A percentile compares a stretch with the other conserved stretches of the same genome.
phyloP scores from a whole-genome alignment of 495 filamentous ascomycete genomes.

The Aspergillus asperescens region DNA sequence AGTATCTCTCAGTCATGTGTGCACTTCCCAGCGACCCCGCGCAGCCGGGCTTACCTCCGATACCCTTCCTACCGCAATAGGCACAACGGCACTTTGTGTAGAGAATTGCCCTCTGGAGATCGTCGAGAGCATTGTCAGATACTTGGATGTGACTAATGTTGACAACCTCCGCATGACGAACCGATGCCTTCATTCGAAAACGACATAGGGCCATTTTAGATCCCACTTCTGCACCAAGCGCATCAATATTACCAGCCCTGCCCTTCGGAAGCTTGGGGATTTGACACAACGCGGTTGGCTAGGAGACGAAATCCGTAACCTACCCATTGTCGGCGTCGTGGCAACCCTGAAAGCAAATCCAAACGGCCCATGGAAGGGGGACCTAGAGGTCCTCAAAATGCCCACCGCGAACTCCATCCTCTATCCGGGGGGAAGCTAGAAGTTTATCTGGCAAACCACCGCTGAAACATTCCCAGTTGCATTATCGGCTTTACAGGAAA shows the following conservation, averaged over 20 bases:
- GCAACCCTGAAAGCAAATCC: neutral
- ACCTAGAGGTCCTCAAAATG: neutral
- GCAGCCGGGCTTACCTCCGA: too few species aligned
- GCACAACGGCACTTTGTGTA: neutral
- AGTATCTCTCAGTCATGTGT: too few species aligned
- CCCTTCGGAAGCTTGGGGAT: neutral
- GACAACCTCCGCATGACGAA: conserved; percentile 2
- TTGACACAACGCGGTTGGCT: neutral
- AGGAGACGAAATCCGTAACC: neutral
- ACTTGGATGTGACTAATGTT: neutral
- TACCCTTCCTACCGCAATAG: too few species aligned
- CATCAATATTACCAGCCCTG: neutral
- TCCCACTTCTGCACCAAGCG: neutral
- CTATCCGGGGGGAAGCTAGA: neutral
- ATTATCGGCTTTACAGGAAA: neutral
- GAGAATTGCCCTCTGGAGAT: neutral
- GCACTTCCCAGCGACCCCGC: too few species aligned
- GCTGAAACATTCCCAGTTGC: neutral
- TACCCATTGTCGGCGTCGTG: neutral
- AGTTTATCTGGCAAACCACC: neutral
- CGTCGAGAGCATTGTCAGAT: neutral
- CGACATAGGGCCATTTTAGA: neutral
- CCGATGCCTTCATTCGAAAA: conserved; percentile 1
- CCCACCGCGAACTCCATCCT: neutral
- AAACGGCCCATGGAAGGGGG: neutral